Conservation (phyloP, 768 basidiomycete species). For the Calocybe gangraenosa region DNA sequence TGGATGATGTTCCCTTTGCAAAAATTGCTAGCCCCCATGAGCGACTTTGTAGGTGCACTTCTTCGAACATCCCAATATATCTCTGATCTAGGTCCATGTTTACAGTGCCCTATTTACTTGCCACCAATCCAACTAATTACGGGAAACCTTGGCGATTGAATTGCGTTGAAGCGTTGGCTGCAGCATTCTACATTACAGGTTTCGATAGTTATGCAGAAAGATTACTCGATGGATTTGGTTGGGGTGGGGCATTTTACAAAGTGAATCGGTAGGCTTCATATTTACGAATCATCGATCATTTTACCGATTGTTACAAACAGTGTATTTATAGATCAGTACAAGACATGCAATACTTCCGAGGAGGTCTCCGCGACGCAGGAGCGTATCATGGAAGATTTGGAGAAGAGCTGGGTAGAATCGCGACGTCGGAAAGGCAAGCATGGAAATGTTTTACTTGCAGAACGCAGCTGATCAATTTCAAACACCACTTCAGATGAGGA, state of each 20-base stretch:
- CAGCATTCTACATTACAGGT: slow-evolving; percentile 91
- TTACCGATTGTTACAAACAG: slow-evolving; percentile 25
- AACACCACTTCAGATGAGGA: slow-evolving; percentile 23
- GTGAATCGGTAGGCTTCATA: slow-evolving; percentile 64
- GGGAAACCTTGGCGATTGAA: slow-evolving; percentile 96
- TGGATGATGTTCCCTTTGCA: slow-evolving; percentile 91
- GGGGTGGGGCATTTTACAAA: slow-evolving; percentile 85
- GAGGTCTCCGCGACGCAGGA: slow-evolving; percentile 63
- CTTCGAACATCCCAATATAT: neutral
- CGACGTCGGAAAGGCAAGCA: slow-evolving; percentile 44
- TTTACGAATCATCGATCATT: neutral
- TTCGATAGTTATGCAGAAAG: slow-evolving; percentile 78
- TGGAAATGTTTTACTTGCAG: slow-evolving; percentile 15
- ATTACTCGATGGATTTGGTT: slow-evolving; percentile 79
- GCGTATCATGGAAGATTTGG: slow-evolving; percentile 63
- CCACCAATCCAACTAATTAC: slow-evolving; percentile 96
- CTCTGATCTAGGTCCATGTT: neutral
- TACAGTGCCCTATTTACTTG: slow-evolving; percentile 90
- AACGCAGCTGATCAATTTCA: slow-evolving; percentile 11
- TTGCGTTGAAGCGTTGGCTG: slow-evolving; percentile 92
- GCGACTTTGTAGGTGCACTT: slow-evolving; percentile 64
- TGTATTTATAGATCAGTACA: slow-evolving; percentile 69
- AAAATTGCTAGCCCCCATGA: slow-evolving; percentile 95
- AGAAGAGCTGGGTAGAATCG: slow-evolving; percentile 55
- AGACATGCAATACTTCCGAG: slow-evolving; percentile 58